phyloP scores from a whole-genome alignment of 2,329 filamentous ascomycete species.

The Penicillium sp. region DNA sequence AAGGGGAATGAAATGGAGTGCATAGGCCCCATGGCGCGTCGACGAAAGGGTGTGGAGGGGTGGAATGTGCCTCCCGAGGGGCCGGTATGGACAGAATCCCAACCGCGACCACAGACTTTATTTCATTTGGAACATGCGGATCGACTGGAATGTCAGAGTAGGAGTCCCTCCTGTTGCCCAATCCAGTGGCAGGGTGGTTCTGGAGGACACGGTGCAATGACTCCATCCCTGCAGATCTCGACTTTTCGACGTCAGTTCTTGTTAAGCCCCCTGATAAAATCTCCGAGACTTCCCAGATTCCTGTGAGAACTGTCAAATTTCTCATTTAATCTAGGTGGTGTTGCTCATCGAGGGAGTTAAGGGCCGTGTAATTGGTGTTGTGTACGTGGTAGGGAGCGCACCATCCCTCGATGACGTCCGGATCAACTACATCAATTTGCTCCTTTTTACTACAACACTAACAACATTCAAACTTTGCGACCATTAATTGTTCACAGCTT shows the following conservation, averaged over 20 bases:
- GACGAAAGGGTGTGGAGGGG: slow-evolving; percentile 27
- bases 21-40: slow-evolving; percentile 20
- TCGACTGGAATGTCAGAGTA: slow-evolving; percentile 16
- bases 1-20: slow-evolving; percentile 14
- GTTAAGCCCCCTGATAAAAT: slow-evolving; percentile 14
- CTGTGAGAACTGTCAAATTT: slow-evolving; percentile 1
- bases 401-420: slow-evolving; percentile 13
- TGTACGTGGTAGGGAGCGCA: slow-evolving; percentile 8
- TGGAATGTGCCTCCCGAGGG: slow-evolving; percentile 26
- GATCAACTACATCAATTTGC: not conserved
- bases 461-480: not conserved
- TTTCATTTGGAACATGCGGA: slow-evolving; percentile 1
- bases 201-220: not conserved
- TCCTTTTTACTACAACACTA: not conserved
- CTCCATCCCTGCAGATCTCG: slow-evolving; percentile 13
- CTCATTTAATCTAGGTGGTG: slow-evolving; percentile 5
- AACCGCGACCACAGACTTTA: slow-evolving; percentile 9
- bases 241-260: slow-evolving; percentile 12
- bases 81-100: slow-evolving; percentile 23
- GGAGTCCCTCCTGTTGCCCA: not conserved
- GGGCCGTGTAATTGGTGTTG: slow-evolving; percentile 4
- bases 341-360: slow-evolving; percentile 2
- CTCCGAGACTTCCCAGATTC: slow-evolving; percentile 8
- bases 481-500: not conserved
- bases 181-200: slow-evolving; percentile 8